Evolutionary conservation across 805 yeast species (phyloP).

Genomic region (Schwanniomyces polymorphus): DNA sequence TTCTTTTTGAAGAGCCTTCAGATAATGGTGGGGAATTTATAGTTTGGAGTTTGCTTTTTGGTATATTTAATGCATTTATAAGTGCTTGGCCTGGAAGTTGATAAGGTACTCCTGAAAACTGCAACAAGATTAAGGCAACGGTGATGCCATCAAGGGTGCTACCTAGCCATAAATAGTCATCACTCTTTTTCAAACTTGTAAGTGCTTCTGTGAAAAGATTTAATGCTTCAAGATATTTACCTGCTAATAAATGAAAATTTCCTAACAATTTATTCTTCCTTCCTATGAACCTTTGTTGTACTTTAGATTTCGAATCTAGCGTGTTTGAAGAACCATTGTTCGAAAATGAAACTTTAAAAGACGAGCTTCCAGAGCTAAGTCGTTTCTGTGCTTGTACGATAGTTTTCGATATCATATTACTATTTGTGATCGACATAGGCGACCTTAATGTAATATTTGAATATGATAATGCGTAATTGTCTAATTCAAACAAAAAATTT

Average conservation of each 20-base stretch:
- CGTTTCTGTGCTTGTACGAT: slow-evolving; percentile 43
- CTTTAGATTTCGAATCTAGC: slow-evolving; percentile 30
- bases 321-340: slow-evolving; percentile 1
- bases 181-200: slow-evolving; percentile 52
- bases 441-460: slow-evolving; percentile 80
- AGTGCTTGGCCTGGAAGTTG: slow-evolving; percentile 44
- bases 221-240: slow-evolving; percentile 71
- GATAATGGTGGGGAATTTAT: neutral
- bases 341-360: slow-evolving; percentile 31
- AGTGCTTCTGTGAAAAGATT: slow-evolving; percentile 75
- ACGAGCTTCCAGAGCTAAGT: slow-evolving; percentile 39
- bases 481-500: slow-evolving; percentile 61
- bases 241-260: slow-evolving; percentile 76
- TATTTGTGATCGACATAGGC: slow-evolving; percentile 65
- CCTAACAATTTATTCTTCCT: slow-evolving; percentile 77
- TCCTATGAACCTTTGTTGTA: slow-evolving; percentile 55
- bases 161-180: slow-evolving; percentile 86
- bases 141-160: slow-evolving; percentile 83
- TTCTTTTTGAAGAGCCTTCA: slow-evolving; percentile 34
- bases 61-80: slow-evolving; percentile 29
- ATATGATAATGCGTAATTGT: slow-evolving; percentile 69
- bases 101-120: slow-evolving; percentile 54
- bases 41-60: slow-evolving; percentile 22
- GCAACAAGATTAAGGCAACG: slow-evolving; percentile 60
- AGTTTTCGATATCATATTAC: slow-evolving; percentile 42